These are phyloP conservation scores for Geoglossum glabrum DNA, from an alignment of 495 filamentous ascomycete genomes.

Conservation along the genomic window DNA sequence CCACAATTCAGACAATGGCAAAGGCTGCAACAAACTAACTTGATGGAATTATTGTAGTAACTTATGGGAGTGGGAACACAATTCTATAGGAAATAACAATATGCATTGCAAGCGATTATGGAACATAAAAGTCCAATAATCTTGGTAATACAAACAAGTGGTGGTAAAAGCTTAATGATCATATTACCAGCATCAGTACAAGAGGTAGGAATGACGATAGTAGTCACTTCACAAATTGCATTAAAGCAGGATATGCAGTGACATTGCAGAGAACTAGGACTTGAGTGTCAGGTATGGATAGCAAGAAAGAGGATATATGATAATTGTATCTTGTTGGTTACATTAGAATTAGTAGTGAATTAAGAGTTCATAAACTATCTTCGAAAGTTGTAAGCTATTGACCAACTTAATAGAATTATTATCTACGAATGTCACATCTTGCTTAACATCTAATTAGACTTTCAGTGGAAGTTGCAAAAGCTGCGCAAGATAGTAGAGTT, in stretches of 20 bases:
- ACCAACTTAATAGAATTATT: conserved; percentile 2
- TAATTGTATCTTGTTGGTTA: background rate
- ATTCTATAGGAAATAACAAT: background rate
- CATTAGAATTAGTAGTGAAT: background rate
- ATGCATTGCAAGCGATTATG: background rate
- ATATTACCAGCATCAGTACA: background rate
- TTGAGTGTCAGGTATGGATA: background rate
- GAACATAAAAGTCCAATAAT: background rate
- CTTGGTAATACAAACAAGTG: background rate
- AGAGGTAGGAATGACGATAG: conserved; percentile 1
- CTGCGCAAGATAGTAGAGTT: background rate
- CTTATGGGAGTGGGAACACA: background rate
- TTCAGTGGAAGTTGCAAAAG: background rate
- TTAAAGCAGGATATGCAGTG: conserved; percentile 2
- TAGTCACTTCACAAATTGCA: conserved; percentile 1
- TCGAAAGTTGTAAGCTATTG: background rate
- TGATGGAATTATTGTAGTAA: background rate
- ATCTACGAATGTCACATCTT: conserved; percentile 3
- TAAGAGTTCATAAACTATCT: background rate
- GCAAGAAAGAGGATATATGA: background rate
- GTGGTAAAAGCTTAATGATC: conserved; percentile 4
- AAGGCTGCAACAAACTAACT: background rate
- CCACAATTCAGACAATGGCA: background rate
- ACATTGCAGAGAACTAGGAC: background rate
- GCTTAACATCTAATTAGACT: background rate